Conservation (phyloP, 2,329 filamentous ascomycete genomes). For the Colletotrichum lupini region DNA sequence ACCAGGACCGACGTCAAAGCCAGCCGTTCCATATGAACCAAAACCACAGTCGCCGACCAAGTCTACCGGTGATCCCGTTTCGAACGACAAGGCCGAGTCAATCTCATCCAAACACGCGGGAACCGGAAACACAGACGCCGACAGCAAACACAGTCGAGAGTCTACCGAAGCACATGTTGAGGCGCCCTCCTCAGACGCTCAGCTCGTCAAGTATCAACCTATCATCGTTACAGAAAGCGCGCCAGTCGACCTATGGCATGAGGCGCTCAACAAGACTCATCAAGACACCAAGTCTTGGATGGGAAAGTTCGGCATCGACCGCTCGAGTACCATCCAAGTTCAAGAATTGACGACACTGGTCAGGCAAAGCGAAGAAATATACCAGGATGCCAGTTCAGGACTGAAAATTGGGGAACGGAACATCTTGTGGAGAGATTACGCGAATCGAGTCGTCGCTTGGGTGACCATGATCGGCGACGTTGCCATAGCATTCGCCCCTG, state of each 20-base stretch:
- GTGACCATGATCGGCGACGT: not conserved
- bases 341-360: not conserved
- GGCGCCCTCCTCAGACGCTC: not conserved
- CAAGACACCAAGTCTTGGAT: not conserved
- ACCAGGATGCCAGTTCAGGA: not conserved
- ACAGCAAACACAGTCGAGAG: not conserved
- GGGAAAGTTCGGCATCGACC: not conserved
- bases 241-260: not conserved
- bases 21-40: not conserved
- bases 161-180: not conserved
- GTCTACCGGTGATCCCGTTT: not conserved
- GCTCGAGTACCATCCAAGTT: not conserved
- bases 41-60: not conserved
- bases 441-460: not conserved
- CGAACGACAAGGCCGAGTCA: not conserved
- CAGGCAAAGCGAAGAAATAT: not conserved
- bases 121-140: not conserved
- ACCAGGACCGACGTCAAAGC: not conserved
- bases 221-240: not conserved
- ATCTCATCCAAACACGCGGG: not conserved
- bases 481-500: not conserved
- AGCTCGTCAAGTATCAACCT: not conserved
- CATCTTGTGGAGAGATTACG: not conserved
- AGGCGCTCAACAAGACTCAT: not conserved
- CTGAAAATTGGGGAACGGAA: not conserved